Evolutionary conservation across 2,329 filamentous ascomycete genomes (phyloP).

Genomic region (Fusarium devonianum): DNA sequence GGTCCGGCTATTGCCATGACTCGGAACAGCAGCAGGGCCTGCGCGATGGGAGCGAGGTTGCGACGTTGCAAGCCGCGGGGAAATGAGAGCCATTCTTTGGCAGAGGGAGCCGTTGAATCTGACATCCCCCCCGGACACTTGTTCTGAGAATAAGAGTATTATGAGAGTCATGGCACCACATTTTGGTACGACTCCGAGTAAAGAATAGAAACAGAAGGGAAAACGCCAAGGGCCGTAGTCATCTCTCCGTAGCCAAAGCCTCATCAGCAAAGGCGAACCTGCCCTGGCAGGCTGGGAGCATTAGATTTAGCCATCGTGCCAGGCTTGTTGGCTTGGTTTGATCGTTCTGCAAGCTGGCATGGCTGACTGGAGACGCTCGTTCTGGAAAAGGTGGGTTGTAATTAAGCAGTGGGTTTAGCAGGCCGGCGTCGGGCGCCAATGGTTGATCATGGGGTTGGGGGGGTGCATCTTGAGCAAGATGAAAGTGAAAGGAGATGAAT

Average conservation of each 20-base stretch:
- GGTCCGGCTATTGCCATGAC: conserved; percentile 19
- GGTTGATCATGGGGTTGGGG: not conserved
- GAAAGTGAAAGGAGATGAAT: conserved; percentile 1
- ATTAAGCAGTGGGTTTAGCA: conserved; percentile 7
- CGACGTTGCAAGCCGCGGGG: conserved; percentile 6
- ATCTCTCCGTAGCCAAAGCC: not conserved
- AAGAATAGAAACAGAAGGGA: conserved; percentile 3
- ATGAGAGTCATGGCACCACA: too few relatives aligned
- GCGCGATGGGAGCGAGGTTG: conserved; percentile 6
- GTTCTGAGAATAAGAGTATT: not conserved
- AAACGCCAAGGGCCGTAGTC: conserved; percentile 12
- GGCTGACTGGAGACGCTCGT: conserved; percentile 11
- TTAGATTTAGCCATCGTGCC: too few relatives aligned
- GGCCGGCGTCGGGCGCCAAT: conserved; percentile 3
- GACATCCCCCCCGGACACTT: conserved; percentile 3
- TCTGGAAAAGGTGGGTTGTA: conserved; percentile 14
- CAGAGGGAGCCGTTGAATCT: conserved; percentile 3
- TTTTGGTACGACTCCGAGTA: conserved; percentile 3
- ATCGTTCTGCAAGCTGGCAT: not conserved
- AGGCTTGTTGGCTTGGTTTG: conserved; percentile 9
- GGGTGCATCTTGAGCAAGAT: conserved; percentile 4
- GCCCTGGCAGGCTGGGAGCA: conserved; percentile 7
- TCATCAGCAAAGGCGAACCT: conserved; percentile 2
- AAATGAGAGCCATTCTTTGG: conserved; percentile 4
- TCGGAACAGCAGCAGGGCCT: conserved; percentile 7